Evolutionary conservation across 345 rosid genomes (phyloP).

Genomic region (Aquilaria malaccensis): DNA sequence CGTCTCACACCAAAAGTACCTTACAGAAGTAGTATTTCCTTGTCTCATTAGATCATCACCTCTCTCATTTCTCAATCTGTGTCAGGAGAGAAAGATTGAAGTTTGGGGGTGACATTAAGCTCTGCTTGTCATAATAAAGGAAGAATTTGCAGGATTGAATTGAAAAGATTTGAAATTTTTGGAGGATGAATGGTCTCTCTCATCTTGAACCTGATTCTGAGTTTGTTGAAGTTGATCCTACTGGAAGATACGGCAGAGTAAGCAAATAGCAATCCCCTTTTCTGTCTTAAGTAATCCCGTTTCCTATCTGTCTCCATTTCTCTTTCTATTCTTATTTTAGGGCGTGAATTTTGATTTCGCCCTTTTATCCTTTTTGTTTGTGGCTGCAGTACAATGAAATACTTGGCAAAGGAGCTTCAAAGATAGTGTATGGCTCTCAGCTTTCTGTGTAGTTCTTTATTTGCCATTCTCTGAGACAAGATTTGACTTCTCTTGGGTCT

Average conservation of each 20-base stretch:
- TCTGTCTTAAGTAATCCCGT: background rate
- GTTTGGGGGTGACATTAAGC: conserved; percentile 5
- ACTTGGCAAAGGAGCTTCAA: conserved; percentile 97
- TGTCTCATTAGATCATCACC: background rate
- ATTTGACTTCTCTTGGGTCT: conserved; percentile 11
- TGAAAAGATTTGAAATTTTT: conserved; percentile 2
- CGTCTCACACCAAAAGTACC: conserved; percentile 4
- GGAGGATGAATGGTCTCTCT: conserved; percentile 58
- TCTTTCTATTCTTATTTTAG: conserved; percentile 9
- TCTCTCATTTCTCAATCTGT: conserved; percentile 3
- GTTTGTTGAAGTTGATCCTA: conserved; percentile 95
- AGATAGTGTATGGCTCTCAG: conserved; percentile 69
- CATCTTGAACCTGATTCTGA: conserved; percentile 49
- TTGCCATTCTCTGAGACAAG: conserved; percentile 5
- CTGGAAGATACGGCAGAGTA: conserved; percentile 98
- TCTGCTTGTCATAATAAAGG: background rate
- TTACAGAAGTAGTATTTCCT: conserved; percentile 1
- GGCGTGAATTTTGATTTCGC: conserved; percentile 9
- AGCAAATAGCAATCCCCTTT: background rate
- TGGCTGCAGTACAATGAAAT: conserved; percentile 74
- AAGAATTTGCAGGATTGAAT: background rate
- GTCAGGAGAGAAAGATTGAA: conserved; percentile 2
- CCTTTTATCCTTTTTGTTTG: conserved; percentile 8
- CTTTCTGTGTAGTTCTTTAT: conserved; percentile 13
- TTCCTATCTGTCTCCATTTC: conserved; percentile 1